Conservation (phyloP, 1,139 yeast species). For the Taphrina sp. region DNA sequence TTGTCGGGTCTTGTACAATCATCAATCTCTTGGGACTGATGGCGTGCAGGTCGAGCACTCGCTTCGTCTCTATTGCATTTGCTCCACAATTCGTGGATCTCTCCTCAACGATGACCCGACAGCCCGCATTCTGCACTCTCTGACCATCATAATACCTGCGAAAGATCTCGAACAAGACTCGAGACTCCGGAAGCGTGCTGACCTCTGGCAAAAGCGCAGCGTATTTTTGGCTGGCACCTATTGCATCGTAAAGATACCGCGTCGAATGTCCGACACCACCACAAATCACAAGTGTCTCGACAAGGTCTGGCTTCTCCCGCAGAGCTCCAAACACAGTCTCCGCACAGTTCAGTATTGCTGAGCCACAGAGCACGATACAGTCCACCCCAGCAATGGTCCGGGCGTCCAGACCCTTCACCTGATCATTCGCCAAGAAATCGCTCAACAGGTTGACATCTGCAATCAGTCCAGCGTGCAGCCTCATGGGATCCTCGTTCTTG, state of each 20-base stretch:
- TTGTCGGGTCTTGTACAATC: slow-evolving; percentile 30
- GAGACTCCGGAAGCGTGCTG: slow-evolving; percentile 3
- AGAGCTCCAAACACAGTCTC: slow-evolving; percentile 24
- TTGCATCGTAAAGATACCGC: slow-evolving; percentile 8
- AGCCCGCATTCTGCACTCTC: not conserved
- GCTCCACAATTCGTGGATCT: slow-evolving; percentile 28
- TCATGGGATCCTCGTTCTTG: no score
- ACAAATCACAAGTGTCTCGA: slow-evolving; percentile 20
- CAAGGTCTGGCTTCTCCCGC: slow-evolving; percentile 2
- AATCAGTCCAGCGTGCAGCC: not conserved
- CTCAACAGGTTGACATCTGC: slow-evolving; percentile 15
- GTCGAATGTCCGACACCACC: slow-evolving; percentile 31
- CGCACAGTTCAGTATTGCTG: slow-evolving; percentile 25
- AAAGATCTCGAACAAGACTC: slow-evolving; percentile 10
- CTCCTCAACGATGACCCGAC: slow-evolving; percentile 11
- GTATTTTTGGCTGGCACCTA: slow-evolving; percentile 10
- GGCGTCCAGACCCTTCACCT: not conserved
- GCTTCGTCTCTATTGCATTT: slow-evolving; percentile 13
- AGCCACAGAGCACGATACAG: slow-evolving; percentile 24
- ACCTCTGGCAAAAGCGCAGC: not conserved
- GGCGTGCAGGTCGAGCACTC: not conserved
- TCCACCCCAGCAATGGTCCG: not conserved
- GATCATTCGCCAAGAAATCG: slow-evolving; percentile 11
- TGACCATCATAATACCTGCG: slow-evolving; percentile 1
- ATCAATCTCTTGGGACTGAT: not conserved